Evolutionary conservation across 192 early-diverging fungal genomes (phyloP).

Genomic region (Coemansia brasiliensis): DNA sequence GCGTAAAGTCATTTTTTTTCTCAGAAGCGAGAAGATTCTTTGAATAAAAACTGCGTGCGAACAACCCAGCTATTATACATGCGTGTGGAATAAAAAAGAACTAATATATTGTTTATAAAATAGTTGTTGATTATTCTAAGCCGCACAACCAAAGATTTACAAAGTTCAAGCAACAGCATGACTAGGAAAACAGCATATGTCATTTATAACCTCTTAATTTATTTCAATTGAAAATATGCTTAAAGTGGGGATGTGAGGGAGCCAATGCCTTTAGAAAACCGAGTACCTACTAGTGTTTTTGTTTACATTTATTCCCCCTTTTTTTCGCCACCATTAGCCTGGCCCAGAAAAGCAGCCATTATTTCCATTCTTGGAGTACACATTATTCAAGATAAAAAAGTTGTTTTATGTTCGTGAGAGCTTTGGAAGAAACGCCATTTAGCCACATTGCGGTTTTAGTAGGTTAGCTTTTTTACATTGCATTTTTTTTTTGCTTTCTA

Average conservation of each 20-base stretch:
- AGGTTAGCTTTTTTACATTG: background rate
- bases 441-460: background rate
- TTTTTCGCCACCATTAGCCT: constrained; percentile 1
- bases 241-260: constrained; percentile 6
- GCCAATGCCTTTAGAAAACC: background rate
- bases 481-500: background rate
- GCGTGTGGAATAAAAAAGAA: too few relatives aligned
- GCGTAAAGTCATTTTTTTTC: background rate
- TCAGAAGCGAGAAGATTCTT: background rate
- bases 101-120: too few relatives aligned
- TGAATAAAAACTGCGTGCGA: background rate
- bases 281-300: constrained; percentile 15
- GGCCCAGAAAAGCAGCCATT: background rate
- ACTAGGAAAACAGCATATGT: too few relatives aligned
- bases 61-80: background rate
- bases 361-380: constrained; percentile 8
- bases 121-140: too few relatives aligned
- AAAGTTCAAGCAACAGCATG: too few relatives aligned
- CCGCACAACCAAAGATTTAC: too few relatives aligned
- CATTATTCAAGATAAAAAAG: constrained; percentile 6
- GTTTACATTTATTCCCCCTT: constrained; percentile 14
- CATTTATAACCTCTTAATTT: too few relatives aligned
- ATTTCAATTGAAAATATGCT: background rate
- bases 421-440: background rate
- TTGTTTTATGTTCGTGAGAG: constrained; percentile 6